These are phyloP conservation scores for Malus fusca DNA, from an alignment of 306 rosid species.

Conservation along the genomic window DNA sequence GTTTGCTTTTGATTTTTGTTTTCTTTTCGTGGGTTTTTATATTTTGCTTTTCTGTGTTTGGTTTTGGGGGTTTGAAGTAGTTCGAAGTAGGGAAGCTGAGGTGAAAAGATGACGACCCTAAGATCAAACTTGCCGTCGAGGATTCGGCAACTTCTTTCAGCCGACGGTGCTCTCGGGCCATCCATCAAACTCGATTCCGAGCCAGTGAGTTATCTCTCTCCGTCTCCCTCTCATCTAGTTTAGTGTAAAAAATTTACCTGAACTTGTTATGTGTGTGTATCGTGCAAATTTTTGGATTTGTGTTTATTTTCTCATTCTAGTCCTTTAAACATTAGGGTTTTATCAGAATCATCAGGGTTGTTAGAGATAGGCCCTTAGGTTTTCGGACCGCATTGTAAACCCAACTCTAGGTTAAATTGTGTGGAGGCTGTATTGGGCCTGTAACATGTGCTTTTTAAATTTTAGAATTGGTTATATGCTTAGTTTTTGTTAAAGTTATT, in stretches of 20 bases:
- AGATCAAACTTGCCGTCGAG: slow-evolving; percentile 95
- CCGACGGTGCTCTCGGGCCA: slow-evolving; percentile 79
- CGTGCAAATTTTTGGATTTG: not conserved
- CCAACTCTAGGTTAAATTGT: not conserved
- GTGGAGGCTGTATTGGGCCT: not conserved
- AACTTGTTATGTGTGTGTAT: not conserved
- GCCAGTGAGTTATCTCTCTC: slow-evolving; percentile 49
- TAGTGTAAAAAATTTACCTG: not conserved
- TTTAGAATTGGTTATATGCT: not conserved
- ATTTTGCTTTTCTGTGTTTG: not conserved
- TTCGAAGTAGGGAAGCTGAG: slow-evolving; percentile 56
- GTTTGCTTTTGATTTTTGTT: slow-evolving; percentile 10
- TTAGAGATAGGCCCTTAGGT: not conserved
- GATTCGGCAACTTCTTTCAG: slow-evolving; percentile 83
- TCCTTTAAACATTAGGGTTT: not conserved
- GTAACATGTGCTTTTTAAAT: not conserved
- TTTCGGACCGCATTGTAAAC: not conserved
- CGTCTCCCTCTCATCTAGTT: not conserved
- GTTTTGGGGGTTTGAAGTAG: slow-evolving; percentile 29
- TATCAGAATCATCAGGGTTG: not conserved
- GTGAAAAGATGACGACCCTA: slow-evolving; percentile 67
- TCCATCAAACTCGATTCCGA: slow-evolving; percentile 80
- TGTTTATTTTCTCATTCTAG: not conserved
- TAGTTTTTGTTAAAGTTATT: not conserved
- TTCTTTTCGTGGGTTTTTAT: not conserved